Percentiles rank a stretch among this genome's conserved stretches.
phyloP scores from a whole-genome alignment of 805 yeast genomes.

The Yarrowia porcina region DNA sequence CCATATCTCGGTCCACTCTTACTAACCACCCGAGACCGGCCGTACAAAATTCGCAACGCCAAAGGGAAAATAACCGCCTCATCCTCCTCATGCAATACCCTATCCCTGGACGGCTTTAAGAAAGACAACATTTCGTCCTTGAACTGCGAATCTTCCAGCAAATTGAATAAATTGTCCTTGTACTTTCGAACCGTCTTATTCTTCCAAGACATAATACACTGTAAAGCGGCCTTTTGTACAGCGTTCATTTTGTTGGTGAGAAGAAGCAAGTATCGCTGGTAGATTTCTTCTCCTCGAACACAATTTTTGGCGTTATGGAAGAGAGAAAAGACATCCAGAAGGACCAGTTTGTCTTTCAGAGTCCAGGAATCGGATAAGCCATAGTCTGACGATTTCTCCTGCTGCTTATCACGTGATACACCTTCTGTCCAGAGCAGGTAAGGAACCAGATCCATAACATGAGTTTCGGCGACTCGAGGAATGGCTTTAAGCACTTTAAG shows the following conservation, averaged over 20 bases:
- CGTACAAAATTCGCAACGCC: constrained; percentile 74
- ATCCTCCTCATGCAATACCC: constrained; percentile 58
- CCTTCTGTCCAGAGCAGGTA: constrained; percentile 47
- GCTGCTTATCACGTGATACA: constrained; percentile 29
- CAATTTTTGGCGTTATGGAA: constrained; percentile 63
- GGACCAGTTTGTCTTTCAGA: constrained; percentile 36
- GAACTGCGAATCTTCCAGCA: constrained; percentile 78
- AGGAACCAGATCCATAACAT: constrained; percentile 56
- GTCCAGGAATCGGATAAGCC: constrained; percentile 29
- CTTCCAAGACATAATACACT: constrained; percentile 64
- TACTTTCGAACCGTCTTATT: constrained; percentile 60
- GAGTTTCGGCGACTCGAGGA: constrained; percentile 68
- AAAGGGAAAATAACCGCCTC: constrained; percentile 60
- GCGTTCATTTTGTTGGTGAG: constrained; percentile 59
- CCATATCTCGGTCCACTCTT: constrained; percentile 64
- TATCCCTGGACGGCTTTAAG: constrained; percentile 50
- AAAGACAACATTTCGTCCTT: constrained; percentile 78
- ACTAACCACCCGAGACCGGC: constrained; percentile 68
- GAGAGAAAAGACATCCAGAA: constrained; percentile 60
- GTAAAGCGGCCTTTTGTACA: constrained; percentile 70
- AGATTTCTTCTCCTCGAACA: constrained; percentile 52
- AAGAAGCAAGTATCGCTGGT: constrained; percentile 50
- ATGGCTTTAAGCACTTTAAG: constrained; percentile 54
- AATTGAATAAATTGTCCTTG: constrained; percentile 64
- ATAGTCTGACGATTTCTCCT: background rate